Percentiles rank a stretch among this genome's conserved stretches.
These are phyloP conservation scores for Cantharellus anzutake DNA, from an alignment of 768 basidiomycete species.

Conservation along the genomic window DNA sequence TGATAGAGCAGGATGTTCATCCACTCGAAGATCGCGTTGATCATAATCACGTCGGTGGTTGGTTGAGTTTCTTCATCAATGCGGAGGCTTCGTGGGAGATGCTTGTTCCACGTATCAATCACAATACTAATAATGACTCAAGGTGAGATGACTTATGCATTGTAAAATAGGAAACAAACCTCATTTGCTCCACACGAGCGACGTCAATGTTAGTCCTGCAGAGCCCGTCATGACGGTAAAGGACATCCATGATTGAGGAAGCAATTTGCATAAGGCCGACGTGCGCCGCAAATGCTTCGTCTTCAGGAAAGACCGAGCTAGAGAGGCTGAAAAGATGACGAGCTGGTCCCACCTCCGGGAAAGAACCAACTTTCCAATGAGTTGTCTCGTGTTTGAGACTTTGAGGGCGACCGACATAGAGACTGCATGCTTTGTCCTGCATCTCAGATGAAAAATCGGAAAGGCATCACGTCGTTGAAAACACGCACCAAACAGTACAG, in stretches of 20 bases:
- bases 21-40: background rate
- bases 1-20: background rate
- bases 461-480: background rate
- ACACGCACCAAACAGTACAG: background rate
- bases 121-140: background rate
- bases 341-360: background rate
- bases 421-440: constrained; percentile 43
- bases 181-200: background rate
- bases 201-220: background rate
- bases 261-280: background rate
- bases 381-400: background rate
- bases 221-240: background rate
- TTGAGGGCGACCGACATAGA: constrained; percentile 41
- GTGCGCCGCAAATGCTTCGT: background rate
- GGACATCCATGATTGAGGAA: background rate
- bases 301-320: background rate
- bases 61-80: background rate
- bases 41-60: background rate
- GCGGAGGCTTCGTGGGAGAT: background rate
- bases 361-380: too few relatives aligned
- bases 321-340: background rate
- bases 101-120: background rate
- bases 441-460: background rate
- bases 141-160: background rate
- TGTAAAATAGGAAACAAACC: background rate